A percentile compares a stretch with the other conserved stretches of the same genome.
These are phyloP conservation scores for Starmerella stigmatis DNA, from an alignment of 805 yeast species.

Conservation along the genomic window DNA sequence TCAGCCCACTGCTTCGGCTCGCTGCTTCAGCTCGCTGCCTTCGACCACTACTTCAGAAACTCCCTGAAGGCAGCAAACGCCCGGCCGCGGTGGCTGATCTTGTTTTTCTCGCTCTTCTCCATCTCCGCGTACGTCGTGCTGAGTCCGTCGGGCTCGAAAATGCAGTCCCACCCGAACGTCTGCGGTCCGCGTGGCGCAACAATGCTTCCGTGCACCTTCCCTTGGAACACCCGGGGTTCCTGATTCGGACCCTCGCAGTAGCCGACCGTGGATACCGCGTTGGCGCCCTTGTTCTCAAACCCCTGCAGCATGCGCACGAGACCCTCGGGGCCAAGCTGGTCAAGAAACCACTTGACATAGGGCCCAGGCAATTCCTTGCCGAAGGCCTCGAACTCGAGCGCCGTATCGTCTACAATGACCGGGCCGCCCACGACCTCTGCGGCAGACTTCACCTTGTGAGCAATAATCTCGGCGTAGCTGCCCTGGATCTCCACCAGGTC, in stretches of 20 bases:
- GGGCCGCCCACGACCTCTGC: conserved; percentile 58
- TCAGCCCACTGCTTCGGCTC: no score
- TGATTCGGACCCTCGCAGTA: conserved; percentile 72
- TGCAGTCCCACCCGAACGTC: conserved; percentile 89
- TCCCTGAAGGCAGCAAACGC: conserved; percentile 66
- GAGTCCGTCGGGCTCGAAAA: conserved; percentile 73
- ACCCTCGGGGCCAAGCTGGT: conserved; percentile 63
- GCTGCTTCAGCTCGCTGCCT: no score
- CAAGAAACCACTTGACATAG: conserved; percentile 83
- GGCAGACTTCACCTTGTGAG: conserved; percentile 68
- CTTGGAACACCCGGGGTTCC: conserved; percentile 72
- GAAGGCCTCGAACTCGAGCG: conserved; percentile 70
- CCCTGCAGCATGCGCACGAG: conserved; percentile 67
- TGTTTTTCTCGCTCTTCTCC: conserved; percentile 64
- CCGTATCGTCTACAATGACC: conserved; percentile 91
- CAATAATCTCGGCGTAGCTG: conserved; percentile 66
- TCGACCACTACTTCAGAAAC: no score
- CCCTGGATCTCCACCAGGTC: conserved; percentile 93
- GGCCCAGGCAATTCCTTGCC: conserved; percentile 83
- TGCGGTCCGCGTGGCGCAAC: conserved; percentile 70
- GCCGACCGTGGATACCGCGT: conserved; percentile 87
- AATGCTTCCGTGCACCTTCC: conserved; percentile 68
- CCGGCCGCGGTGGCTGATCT: conserved; percentile 75
- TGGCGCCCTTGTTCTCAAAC: conserved; percentile 74
- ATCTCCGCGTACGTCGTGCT: conserved; percentile 75